Conservation (phyloP, 2,329 filamentous ascomycete species). For the Sordariomycetes sp. region DNA sequence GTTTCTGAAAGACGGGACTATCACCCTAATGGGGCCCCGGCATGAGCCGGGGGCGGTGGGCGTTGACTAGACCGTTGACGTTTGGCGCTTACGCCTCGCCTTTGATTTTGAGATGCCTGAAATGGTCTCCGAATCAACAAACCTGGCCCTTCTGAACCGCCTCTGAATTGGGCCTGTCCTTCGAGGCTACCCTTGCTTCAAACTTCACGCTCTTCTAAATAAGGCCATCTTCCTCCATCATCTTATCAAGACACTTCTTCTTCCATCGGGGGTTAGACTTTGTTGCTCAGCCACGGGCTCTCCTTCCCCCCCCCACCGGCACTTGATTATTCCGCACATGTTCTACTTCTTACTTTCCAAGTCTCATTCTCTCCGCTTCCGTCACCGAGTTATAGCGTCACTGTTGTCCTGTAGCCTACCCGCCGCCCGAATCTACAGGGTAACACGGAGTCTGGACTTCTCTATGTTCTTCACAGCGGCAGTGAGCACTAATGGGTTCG, state of each 20-base stretch:
- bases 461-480: neutral
- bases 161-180: neutral
- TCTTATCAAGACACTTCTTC: neutral
- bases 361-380: neutral
- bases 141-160: neutral
- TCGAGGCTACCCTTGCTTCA: neutral
- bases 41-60: neutral
- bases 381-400: neutral
- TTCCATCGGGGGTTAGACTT: neutral
- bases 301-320: neutral
- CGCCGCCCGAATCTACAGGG: neutral
- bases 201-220: neutral
- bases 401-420: neutral
- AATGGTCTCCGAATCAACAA: neutral
- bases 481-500: neutral
- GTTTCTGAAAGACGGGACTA: slow-evolving; percentile 14
- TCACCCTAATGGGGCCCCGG: neutral
- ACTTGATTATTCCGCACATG: neutral
- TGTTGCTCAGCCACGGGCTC: neutral
- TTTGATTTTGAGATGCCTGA: neutral
- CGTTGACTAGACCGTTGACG: neutral
- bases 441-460: neutral
- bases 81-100: neutral
- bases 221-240: neutral
- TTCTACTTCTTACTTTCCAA: neutral